phyloP scores from a whole-genome alignment of 1,284 basidiomycete species.

The Phellopilus nigrolimitatus region DNA sequence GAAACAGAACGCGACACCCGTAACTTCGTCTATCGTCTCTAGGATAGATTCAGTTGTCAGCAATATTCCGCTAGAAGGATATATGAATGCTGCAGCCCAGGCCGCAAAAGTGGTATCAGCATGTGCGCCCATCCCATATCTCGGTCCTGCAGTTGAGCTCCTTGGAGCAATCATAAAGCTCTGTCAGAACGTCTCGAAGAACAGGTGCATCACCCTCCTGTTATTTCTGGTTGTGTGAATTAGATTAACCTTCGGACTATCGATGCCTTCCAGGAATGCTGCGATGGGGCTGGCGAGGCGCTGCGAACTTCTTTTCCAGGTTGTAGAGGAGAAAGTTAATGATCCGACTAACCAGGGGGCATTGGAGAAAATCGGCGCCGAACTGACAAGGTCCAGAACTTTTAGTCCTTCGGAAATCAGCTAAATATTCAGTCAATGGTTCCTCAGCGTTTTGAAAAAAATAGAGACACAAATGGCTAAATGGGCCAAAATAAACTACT shows the following conservation, averaged over 20 bases:
- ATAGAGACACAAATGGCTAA: slow-evolving; percentile 35
- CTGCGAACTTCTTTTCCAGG: background rate
- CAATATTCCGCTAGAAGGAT: background rate
- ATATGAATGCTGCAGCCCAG: background rate
- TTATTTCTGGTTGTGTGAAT: background rate
- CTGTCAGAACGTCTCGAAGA: slow-evolving; percentile 42
- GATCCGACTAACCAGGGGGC: slow-evolving; percentile 14
- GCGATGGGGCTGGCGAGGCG: background rate
- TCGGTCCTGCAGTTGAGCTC: slow-evolving; percentile 37
- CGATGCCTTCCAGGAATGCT: background rate
- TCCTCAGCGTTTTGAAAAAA: slow-evolving; percentile 35
- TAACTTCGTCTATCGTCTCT: no score
- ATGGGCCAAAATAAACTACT: slow-evolving; percentile 35
- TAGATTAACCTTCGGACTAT: slow-evolving; percentile 22
- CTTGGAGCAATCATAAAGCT: slow-evolving; percentile 38
- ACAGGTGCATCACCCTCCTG: slow-evolving; percentile 32
- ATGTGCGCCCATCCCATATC: slow-evolving; percentile 43
- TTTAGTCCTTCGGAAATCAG: no score
- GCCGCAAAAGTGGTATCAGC: slow-evolving; percentile 25
- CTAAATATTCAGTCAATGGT: slow-evolving; percentile 3
- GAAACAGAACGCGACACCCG: no score
- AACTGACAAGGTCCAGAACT: background rate
- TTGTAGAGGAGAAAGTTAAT: background rate
- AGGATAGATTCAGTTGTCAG: no score
- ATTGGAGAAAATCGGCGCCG: background rate